Evolutionary conservation across 176 grass and related monocot genomes (phyloP).

Genomic region (Chloris gayana): DNA sequence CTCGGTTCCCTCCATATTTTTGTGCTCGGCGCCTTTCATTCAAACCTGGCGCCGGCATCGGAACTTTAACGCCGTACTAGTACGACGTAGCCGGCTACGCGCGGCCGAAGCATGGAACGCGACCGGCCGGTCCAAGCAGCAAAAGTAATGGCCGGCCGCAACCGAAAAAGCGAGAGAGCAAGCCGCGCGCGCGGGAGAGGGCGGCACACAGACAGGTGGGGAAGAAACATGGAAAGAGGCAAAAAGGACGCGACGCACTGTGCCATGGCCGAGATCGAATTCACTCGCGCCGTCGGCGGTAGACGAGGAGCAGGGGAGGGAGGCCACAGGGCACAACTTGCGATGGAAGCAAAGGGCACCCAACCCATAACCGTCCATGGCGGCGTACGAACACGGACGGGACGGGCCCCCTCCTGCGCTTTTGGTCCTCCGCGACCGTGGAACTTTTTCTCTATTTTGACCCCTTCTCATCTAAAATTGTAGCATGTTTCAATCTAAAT

Average conservation of each 20-base stretch:
- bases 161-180: neutral
- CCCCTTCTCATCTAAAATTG: too few species aligned
- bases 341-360: constrained; percentile 53
- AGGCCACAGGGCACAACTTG: constrained; percentile 33
- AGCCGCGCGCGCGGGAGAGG: too few species aligned
- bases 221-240: too few species aligned
- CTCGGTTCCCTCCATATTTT: constrained; percentile 29
- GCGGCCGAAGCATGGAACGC: neutral
- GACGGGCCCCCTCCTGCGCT: neutral
- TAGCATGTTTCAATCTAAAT: too few species aligned
- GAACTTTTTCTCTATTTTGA: too few species aligned
- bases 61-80: neutral
- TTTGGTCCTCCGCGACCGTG: too few species aligned
- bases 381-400: neutral
- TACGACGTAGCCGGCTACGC: neutral
- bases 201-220: too few species aligned
- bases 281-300: constrained; percentile 33
- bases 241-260: too few species aligned
- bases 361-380: constrained; percentile 12
- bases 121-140: neutral
- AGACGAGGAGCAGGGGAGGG: too few species aligned
- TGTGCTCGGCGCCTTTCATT: constrained; percentile 21
- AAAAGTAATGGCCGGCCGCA: neutral
- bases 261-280: neutral
- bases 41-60: neutral